Evolutionary conservation across 139 green algal genomes (phyloP).

Genomic region (Pycnococcus provasolii): DNA sequence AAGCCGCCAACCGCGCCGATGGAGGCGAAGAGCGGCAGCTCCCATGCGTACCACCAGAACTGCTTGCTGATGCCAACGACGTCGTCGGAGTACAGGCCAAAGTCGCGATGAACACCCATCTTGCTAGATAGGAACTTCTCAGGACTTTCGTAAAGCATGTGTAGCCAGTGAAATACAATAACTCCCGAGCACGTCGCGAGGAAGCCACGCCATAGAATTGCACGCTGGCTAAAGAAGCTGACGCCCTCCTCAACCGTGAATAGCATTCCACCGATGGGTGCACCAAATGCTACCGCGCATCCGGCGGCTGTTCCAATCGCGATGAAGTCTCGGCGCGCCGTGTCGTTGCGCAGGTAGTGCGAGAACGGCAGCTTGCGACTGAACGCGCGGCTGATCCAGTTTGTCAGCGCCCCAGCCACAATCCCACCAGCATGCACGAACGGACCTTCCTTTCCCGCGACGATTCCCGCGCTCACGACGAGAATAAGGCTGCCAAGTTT

Average conservation of each 20-base stretch:
- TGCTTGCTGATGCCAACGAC: slow-evolving; percentile 5
- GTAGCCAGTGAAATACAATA: slow-evolving; percentile 42
- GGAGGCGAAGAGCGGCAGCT: slow-evolving; percentile 51
- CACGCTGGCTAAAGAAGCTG: slow-evolving; percentile 42
- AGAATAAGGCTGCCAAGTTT: slow-evolving; percentile 60
- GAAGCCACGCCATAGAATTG: slow-evolving; percentile 56
- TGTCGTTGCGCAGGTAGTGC: slow-evolving; percentile 40
- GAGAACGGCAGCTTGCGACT: background rate
- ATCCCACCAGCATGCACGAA: slow-evolving; percentile 68
- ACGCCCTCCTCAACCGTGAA: slow-evolving; percentile 56
- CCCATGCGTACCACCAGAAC: slow-evolving; percentile 33
- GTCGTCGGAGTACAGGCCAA: slow-evolving; percentile 51
- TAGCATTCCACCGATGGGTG: slow-evolving; percentile 56
- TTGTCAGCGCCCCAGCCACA: slow-evolving; percentile 40
- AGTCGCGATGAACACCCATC: slow-evolving; percentile 41
- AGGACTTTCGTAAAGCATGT: slow-evolving; percentile 23
- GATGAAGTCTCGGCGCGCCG: slow-evolving; percentile 51
- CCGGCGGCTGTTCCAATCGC: slow-evolving; percentile 53
- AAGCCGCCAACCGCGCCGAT: slow-evolving; percentile 43
- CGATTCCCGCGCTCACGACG: slow-evolving; percentile 53
- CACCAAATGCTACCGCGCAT: slow-evolving; percentile 50
- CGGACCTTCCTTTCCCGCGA: slow-evolving; percentile 69
- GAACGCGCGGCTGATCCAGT: slow-evolving; percentile 32
- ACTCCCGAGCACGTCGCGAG: slow-evolving; percentile 51
- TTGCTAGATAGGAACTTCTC: slow-evolving; percentile 24